Percentiles rank a stretch among this genome's conserved stretches.
These are phyloP conservation scores for Lignosus rhinocerotis DNA, from an alignment of 1,284 basidiomycete species.

Conservation along the genomic window DNA sequence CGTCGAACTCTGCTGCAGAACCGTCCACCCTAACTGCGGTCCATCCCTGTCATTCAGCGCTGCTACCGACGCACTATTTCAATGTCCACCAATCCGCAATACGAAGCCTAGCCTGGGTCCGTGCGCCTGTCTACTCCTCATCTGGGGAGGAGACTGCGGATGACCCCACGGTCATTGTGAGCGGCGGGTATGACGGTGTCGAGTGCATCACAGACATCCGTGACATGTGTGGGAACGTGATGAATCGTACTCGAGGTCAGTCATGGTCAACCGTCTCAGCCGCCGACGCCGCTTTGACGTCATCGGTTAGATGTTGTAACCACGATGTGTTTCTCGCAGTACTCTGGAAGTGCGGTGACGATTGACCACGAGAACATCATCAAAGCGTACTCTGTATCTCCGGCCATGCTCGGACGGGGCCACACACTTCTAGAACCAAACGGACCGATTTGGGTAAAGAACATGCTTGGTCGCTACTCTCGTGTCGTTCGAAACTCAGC, in stretches of 20 bases:
- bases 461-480: background rate
- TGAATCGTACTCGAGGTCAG: conserved; percentile 76
- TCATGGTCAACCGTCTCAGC: background rate
- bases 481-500: background rate
- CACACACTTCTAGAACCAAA: conserved; percentile 69
- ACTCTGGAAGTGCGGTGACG: conserved; percentile 64
- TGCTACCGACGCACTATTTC: conserved; percentile 73
- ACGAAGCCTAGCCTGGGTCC: conserved; percentile 71
- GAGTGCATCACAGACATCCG: conserved; percentile 74
- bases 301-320: conserved; percentile 65
- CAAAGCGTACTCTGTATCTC: conserved; percentile 70
- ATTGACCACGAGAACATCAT: conserved; percentile 79
- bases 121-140: conserved; percentile 55
- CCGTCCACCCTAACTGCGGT: background rate
- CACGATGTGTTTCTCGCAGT: conserved; percentile 63
- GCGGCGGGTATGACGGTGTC: conserved; percentile 78
- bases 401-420: conserved; percentile 73
- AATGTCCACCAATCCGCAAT: conserved; percentile 78
- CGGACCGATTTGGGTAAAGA: conserved; percentile 78
- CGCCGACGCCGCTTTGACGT: background rate
- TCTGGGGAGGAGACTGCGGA: conserved; percentile 46
- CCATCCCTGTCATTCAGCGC: conserved; percentile 27
- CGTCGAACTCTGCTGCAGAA: background rate
- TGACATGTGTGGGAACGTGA: conserved; percentile 58
- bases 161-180: conserved; percentile 71